phyloP scores from a whole-genome alignment of 202 grass and related monocot genomes.

The Zoysia matrella region DNA sequence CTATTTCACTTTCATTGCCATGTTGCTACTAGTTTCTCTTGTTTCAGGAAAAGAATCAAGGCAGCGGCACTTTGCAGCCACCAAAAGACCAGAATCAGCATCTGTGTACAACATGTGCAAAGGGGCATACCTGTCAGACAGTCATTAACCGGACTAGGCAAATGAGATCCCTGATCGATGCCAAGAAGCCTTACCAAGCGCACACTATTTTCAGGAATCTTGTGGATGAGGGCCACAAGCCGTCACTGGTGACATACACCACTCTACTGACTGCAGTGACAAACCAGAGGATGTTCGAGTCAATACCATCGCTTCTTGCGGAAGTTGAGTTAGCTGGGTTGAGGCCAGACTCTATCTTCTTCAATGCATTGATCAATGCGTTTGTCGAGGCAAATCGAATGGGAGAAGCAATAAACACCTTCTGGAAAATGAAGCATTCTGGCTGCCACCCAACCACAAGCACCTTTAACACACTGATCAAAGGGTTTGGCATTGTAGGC shows the following conservation, averaged over 20 bases:
- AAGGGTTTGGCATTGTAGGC: constrained; percentile 81
- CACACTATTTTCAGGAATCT: constrained; percentile 60
- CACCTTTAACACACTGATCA: constrained; percentile 97
- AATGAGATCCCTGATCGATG: constrained; percentile 70
- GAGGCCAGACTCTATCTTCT: constrained; percentile 84
- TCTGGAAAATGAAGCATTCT: constrained; percentile 77
- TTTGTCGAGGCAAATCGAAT: constrained; percentile 78
- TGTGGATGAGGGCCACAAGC: constrained; percentile 72
- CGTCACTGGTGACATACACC: constrained; percentile 87
- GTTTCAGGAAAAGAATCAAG: constrained; percentile 51
- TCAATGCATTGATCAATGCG: constrained; percentile 88
- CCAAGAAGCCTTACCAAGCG: constrained; percentile 71
- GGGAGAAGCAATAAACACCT: constrained; percentile 80
- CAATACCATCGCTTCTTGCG: constrained; percentile 69
- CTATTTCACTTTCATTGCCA: background rate
- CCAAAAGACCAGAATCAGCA: constrained; percentile 41
- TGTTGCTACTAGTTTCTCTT: background rate
- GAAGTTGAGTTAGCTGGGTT: constrained; percentile 70
- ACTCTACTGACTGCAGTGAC: constrained; percentile 70
- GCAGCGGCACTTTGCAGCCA: constrained; percentile 10
- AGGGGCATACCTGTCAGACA: constrained; percentile 63
- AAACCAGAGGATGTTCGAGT: constrained; percentile 66
- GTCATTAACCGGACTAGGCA: constrained; percentile 66
- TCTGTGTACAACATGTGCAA: constrained; percentile 63
- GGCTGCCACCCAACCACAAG: constrained; percentile 68